phyloP scores from a whole-genome alignment of 2,329 filamentous ascomycete species.

The Chaetomiaceae sp. region DNA sequence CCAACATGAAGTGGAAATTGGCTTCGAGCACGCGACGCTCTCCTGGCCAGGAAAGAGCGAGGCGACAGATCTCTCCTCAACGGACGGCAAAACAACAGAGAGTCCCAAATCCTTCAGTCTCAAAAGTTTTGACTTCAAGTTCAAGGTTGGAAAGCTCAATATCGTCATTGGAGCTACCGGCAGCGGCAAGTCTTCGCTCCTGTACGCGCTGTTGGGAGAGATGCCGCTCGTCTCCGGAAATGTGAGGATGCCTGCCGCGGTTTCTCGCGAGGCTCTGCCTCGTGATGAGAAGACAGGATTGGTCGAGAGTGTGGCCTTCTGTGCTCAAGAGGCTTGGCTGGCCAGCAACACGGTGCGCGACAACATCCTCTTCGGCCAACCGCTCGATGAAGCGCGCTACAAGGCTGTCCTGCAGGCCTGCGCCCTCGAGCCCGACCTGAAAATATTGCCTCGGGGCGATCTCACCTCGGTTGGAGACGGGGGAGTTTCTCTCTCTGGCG shows the following conservation, averaged over 20 bases:
- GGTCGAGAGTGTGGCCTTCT: constrained; percentile 87
- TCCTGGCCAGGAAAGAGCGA: constrained; percentile 11
- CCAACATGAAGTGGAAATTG: constrained; percentile 9
- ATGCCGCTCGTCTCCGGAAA: constrained; percentile 14
- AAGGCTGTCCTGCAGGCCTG: constrained; percentile 82
- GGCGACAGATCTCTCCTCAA: constrained; percentile 7
- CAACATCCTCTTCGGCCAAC: constrained; percentile 84
- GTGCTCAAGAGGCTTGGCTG: constrained; percentile 91
- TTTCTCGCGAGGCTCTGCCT: constrained; percentile 77
- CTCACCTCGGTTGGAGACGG: constrained; percentile 95
- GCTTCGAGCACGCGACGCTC: constrained; percentile 11
- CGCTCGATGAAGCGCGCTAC: constrained; percentile 75
- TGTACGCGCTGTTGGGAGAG: constrained; percentile 15
- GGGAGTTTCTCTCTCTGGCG: constrained; percentile 92
- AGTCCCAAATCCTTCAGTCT: constrained; percentile 8
- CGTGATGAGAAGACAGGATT: constrained; percentile 75
- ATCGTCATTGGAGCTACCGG: constrained; percentile 40
- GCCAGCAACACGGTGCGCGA: constrained; percentile 91
- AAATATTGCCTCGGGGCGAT: constrained; percentile 85
- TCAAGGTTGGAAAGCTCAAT: constrained; percentile 47
- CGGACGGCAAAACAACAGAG: constrained; percentile 2
- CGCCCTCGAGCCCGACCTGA: constrained; percentile 79
- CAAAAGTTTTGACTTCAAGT: constrained; percentile 11
- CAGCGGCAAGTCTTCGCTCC: constrained; percentile 18
- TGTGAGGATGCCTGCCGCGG: constrained; percentile 58